Evolutionary conservation across 139 green algal species (phyloP).

Genomic region (Zygnema cylindricum): DNA sequence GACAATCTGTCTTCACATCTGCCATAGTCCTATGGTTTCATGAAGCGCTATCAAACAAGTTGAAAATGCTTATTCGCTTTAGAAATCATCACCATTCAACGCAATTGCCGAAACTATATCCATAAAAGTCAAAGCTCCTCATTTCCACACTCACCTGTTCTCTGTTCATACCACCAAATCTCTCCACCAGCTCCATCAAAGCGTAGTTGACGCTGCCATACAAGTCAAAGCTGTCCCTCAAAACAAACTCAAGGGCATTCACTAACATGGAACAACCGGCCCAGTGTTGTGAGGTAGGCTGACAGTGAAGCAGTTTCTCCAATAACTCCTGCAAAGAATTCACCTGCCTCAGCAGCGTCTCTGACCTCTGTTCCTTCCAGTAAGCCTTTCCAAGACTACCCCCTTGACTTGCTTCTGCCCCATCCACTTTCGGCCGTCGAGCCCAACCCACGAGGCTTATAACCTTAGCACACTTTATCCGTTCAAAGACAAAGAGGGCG

Average conservation of each 20-base stretch:
- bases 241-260: constrained; percentile 20
- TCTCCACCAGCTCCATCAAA: constrained; percentile 19
- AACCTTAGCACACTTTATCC: constrained; percentile 20
- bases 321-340: not conserved
- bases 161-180: not conserved
- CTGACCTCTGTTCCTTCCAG: not conserved
- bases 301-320: not conserved
- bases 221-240: constrained; percentile 27
- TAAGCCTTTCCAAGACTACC: not conserved
- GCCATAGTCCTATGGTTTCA: too few relatives aligned
- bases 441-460: not conserved
- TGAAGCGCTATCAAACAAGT: not conserved
- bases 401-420: not conserved
- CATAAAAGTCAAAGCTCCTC: not conserved
- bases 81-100: not conserved
- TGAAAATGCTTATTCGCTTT: not conserved
- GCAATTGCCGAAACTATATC: not conserved
- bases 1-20: too few relatives aligned
- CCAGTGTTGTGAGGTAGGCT: not conserved
- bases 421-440: not conserved
- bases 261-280: not conserved
- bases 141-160: not conserved
- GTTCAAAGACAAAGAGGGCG: not conserved
- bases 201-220: constrained; percentile 21
- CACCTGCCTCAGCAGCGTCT: not conserved